Evolutionary conservation across 2,329 filamentous ascomycete genomes (phyloP).

Genomic region (Xylaria sp.): DNA sequence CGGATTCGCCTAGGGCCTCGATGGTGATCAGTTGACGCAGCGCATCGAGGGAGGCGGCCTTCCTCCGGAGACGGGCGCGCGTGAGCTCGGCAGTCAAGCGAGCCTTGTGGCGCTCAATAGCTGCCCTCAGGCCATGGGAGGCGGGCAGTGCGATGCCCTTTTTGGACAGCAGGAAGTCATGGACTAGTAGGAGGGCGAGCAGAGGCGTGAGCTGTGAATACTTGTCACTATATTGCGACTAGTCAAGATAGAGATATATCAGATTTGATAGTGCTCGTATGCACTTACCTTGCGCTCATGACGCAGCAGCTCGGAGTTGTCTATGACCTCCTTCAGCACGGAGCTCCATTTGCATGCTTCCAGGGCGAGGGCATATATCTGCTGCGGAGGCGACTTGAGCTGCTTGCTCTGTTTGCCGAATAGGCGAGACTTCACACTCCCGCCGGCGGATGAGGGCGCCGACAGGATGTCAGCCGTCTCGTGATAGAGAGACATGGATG

Average conservation of each 20-base stretch:
- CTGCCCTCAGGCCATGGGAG: constrained; percentile 68
- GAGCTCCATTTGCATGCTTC: constrained; percentile 89
- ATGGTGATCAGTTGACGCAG: constrained; percentile 56
- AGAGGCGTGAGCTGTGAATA: constrained; percentile 65
- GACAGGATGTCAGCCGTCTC: constrained; percentile 76
- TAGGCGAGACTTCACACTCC: constrained; percentile 80
- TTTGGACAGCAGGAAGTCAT: constrained; percentile 80
- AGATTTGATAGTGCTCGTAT: too few relatives aligned
- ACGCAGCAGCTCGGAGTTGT: constrained; percentile 68
- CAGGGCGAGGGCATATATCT: constrained; percentile 80
- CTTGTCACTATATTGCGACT: constrained; percentile 30
- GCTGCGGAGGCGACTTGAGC: constrained; percentile 70
- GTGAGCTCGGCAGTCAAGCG: constrained; percentile 78
- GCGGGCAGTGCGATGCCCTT: constrained; percentile 75
- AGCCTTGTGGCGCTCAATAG: constrained; percentile 75
- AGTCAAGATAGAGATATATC: not conserved
- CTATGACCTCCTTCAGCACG: constrained; percentile 83
- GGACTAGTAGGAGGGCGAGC: constrained; percentile 73
- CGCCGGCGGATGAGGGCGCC: constrained; percentile 58
- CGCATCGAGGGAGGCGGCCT: constrained; percentile 61
- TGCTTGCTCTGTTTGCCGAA: constrained; percentile 59
- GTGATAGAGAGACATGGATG: constrained; percentile 84
- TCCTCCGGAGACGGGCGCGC: constrained; percentile 67
- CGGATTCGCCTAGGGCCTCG: constrained; percentile 44
- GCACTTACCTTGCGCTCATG: constrained; percentile 71